These are phyloP conservation scores for Nannizziopsis barbatae DNA, from an alignment of 2,329 filamentous ascomycete species.

Conservation along the genomic window DNA sequence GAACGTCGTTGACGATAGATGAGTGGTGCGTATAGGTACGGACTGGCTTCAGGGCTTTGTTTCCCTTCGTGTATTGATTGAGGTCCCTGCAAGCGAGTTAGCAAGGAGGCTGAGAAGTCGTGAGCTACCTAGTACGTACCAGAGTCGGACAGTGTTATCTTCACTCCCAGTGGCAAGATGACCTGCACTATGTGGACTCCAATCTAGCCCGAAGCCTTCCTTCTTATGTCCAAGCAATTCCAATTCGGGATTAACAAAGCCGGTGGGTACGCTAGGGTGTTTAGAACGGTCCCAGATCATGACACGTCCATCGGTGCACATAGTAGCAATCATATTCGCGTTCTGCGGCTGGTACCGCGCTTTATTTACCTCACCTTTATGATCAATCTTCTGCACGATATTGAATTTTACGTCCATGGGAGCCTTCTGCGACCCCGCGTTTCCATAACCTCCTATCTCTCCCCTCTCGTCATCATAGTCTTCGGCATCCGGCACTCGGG, in stretches of 20 bases:
- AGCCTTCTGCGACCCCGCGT: constrained; percentile 53
- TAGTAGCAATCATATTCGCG: constrained; percentile 87
- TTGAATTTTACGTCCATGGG: constrained; percentile 68
- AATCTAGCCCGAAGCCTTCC: constrained; percentile 86
- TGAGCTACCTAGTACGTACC: constrained; percentile 43
- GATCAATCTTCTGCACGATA: constrained; percentile 90
- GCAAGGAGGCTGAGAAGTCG: not conserved
- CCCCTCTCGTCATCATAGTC: constrained; percentile 87
- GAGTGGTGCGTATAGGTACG: constrained; percentile 77
- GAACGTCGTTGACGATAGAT: constrained; percentile 90
- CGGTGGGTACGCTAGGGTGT: constrained; percentile 66
- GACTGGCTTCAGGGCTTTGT: constrained; percentile 57
- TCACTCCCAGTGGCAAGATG: constrained; percentile 82
- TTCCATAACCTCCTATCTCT: constrained; percentile 88
- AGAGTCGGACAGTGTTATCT: constrained; percentile 81
- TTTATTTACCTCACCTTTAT: constrained; percentile 96
- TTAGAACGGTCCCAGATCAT: constrained; percentile 95
- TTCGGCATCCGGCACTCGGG: constrained; percentile 53
- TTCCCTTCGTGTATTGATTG: constrained; percentile 58
- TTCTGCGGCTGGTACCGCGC: constrained; percentile 97
- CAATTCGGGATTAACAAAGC: constrained; percentile 67
- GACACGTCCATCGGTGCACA: constrained; percentile 76
- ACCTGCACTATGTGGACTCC: constrained; percentile 76
- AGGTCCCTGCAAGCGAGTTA: constrained; percentile 52
- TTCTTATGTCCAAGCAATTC: constrained; percentile 72